Evolutionary conservation across 2,329 filamentous ascomycete genomes (phyloP), one percentile per base, ranked within the genome.

Genomic region (Ascocoryne sarcoides): DNA sequence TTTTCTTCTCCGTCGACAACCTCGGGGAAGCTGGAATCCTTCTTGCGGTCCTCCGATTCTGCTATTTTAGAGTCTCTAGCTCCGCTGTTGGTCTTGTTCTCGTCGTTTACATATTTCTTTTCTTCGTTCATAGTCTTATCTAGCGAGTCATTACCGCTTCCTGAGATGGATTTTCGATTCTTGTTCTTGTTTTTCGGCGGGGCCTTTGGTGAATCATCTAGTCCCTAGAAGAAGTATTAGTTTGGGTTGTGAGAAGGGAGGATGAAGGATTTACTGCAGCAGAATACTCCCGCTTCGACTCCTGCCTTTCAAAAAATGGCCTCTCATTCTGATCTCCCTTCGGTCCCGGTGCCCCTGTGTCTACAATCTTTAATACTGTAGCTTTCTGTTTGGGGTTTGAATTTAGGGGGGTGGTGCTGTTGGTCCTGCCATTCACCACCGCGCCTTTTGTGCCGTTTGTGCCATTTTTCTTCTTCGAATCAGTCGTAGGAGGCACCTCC

Each of bases 281-380:
- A 30, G 47, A 49, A 32, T 54, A 57, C 34, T 57, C 56, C 18
- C 41, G 41, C 28, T 52, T 42, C 4, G 55, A 57, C 26, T 50
- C 46, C 28, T 54, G 42, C 33, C 51, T 51, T 12, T 50, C 48
- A 20, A 48, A 16, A 2, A 35, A 16, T 23, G 55, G 49, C 35
- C 49, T 48, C 19, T 47, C 41, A 19, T 40, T 20, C 36, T 45
- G 36, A 10, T 44, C 20, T 10, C 47, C 37, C 14, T 45, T 39
- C 20, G 35, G 18, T 15, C 42, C 42, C 31, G 46, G 32, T 16
- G 42, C 43, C 14, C 47, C 46, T 3, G 45, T 51, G 36, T 51
- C 43, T 16, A 58, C 51, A 45, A 57, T 56, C 35, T 47, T 54
- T 31, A 56, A 36, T n/a, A 54, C 49, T 10, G 53, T 46, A 5